phyloP scores from a whole-genome alignment of 768 basidiomycete genomes.

The Pulveroboletus sp. region DNA sequence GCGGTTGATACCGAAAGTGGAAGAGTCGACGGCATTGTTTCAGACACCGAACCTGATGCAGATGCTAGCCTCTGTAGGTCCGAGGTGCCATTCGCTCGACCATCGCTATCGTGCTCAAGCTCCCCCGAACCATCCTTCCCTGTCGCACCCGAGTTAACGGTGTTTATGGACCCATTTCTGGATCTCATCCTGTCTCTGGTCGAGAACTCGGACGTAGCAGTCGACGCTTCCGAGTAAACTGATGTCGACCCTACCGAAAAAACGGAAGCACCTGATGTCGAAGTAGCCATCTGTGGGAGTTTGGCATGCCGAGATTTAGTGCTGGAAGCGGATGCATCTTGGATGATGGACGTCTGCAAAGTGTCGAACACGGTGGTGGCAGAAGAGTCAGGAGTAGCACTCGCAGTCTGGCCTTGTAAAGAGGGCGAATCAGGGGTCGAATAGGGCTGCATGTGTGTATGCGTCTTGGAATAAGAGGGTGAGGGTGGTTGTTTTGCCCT shows the following conservation, averaged over 20 bases:
- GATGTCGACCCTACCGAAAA: constrained; percentile 26
- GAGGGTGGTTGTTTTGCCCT: constrained; percentile 17
- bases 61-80: not conserved
- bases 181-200: constrained; percentile 6
- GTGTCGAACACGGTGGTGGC: constrained; percentile 2
- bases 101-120: constrained; percentile 5
- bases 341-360: not conserved
- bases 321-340: not conserved
- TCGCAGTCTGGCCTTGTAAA: constrained; percentile 10
- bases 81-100: constrained; percentile 3
- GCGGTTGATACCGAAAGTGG: constrained; percentile 11
- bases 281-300: constrained; percentile 16
- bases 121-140: constrained; percentile 15
- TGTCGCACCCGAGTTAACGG: constrained; percentile 11
- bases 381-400: not conserved
- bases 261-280: constrained; percentile 25
- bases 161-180: constrained; percentile 12
- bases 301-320: constrained; percentile 17
- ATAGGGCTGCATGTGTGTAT: constrained; percentile 13
- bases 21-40: not conserved
- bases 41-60: constrained; percentile 5
- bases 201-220: constrained; percentile 21
- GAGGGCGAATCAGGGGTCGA: constrained; percentile 13
- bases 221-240: constrained; percentile 26
- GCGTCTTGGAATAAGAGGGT: constrained; percentile 11